These are phyloP conservation scores for Fagus crenata DNA, from an alignment of 306 rosid genomes.

Conservation along the genomic window DNA sequence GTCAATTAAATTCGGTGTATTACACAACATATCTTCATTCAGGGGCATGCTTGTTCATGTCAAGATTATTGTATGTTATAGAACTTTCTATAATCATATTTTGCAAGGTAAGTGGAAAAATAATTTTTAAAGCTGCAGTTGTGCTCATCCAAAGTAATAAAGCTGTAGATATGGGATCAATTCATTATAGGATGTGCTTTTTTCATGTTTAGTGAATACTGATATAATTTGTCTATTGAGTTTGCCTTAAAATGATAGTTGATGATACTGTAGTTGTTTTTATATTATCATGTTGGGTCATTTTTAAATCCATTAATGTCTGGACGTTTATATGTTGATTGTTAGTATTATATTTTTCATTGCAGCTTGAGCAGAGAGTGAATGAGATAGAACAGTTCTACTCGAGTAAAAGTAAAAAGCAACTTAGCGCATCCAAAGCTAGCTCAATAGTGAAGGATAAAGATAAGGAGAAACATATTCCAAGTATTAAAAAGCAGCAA, in stretches of 20 bases:
- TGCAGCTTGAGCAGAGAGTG: conserved; percentile 72
- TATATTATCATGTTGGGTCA: conserved; percentile 2
- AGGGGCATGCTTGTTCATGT: neutral
- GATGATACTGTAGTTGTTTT: neutral
- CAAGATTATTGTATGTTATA: no score
- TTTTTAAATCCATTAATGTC: conserved; percentile 13
- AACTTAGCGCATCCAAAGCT: conserved; percentile 47
- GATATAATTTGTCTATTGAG: neutral
- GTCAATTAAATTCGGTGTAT: no score
- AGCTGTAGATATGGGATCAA: neutral
- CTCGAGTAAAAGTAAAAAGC: conserved; percentile 43
- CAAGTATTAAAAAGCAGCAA: conserved; percentile 74
- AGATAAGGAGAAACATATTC: conserved; percentile 66
- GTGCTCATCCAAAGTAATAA: no score
- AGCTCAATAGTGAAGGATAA: conserved; percentile 58
- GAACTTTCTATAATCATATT: no score
- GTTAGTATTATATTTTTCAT: conserved; percentile 12
- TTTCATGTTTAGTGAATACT: neutral
- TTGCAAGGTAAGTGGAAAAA: neutral
- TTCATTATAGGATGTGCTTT: neutral
- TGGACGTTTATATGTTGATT: conserved; percentile 18
- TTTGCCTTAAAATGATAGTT: conserved; percentile 1
- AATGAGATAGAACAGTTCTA: conserved; percentile 60
- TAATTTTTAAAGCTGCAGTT: neutral
- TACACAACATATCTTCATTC: neutral